Base-by-base conservation (phyloP, 352 stramenopile genomes). In the Pythium rishiriense region DNA sequence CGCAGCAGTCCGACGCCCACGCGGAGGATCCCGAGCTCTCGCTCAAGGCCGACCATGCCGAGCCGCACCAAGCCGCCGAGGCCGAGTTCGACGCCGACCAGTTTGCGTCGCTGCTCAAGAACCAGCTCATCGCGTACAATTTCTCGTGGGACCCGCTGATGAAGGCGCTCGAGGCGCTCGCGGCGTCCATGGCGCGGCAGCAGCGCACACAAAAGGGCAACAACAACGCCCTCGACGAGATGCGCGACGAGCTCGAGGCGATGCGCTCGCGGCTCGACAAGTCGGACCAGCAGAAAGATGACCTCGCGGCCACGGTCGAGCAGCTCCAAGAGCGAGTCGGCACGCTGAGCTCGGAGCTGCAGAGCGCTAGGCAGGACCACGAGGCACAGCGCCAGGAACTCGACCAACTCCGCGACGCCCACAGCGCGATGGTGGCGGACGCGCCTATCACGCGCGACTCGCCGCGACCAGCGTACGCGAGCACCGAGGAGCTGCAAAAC, bases 131-230 rank as follows among this genome's bases (percentile, higher is more conserved):
- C 31, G 67, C 81, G 52, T 91, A 90, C 69, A 88, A 64, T 24
- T 63, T 90, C 25, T 87, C 85, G 50, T 90, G 85, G 81, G 81
- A 89, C 33, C 85, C 85, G 28, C 59, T 94, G 15, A 71, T 86
- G 48, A 85, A 87, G 52, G 79, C 79, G 12, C 69, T 94, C 1
- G 72, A 86, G 60, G 65, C 79, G 43, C 65, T 94, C 17, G 81
- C 79, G 4, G 50, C 56, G 8, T 84, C 81, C 12, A 78, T 90
- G 57, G 69, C 71, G 8, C 78, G 73, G 21, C 83, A 92, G 42
- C 78, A 91, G 42, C 69, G 65, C 22, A 63, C 53, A 15, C 76
- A 86, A 49, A 65, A 73, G 51, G 70, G 17, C 62, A 90, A 70
- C 69, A 82, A 76, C 50, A 41, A 70, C 49, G 66, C 72, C 17